Evolutionary conservation across 495 filamentous ascomycete species (phyloP), one percentile per base, ranked within the genome.

Genomic region (Penicillium mononematosum): DNA sequence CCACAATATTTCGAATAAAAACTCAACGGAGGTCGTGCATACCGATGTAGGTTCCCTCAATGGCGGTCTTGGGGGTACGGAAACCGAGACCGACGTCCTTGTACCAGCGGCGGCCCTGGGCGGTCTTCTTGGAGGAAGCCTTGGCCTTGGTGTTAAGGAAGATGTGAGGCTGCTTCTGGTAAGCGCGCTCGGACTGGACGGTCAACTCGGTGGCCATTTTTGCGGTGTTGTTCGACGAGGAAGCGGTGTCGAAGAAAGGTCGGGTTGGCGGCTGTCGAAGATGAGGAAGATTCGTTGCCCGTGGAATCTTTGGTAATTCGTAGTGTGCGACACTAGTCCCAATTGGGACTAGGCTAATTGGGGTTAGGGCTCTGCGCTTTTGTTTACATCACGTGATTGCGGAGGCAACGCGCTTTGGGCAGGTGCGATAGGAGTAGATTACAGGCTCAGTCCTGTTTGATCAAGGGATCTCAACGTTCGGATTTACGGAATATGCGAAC

Each of bases 31-130:
- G 63, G 62, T 74, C 69, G 67, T 71, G 63, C 91, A 81, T 95
- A 98, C 93, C 93, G 77, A 99, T 99, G 83, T 97, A 99, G 75
- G 76, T 87, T 73, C 94, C 94, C 81, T 97, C 92, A 83, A 99
- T 98, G 70, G 94, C 94, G 67, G 83, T 89, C 85, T 90, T 92
- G 72, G 94, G 94, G 74, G 95, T 98, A 78, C 89, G 86, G 87
- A 99, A 98, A 66, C 94, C 94, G 76, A 99, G 81, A 74, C 94
- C 94, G 72, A 99, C 90, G 72, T 99, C 95, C 89, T 99, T 99
- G 80, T 92, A 98, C 92, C 92, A 99, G 91, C 94, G 87, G 70
- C 92, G 86, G 64, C 88, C 89, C 85, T 95, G 92, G 71, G 90
- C 91, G 64, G 81, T 77, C 74, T 87, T 87, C 73, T 85, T 85